These are phyloP conservation scores for Dothiorella sarmentorum DNA, from an alignment of 2,329 filamentous ascomycete species.

Conservation along the genomic window DNA sequence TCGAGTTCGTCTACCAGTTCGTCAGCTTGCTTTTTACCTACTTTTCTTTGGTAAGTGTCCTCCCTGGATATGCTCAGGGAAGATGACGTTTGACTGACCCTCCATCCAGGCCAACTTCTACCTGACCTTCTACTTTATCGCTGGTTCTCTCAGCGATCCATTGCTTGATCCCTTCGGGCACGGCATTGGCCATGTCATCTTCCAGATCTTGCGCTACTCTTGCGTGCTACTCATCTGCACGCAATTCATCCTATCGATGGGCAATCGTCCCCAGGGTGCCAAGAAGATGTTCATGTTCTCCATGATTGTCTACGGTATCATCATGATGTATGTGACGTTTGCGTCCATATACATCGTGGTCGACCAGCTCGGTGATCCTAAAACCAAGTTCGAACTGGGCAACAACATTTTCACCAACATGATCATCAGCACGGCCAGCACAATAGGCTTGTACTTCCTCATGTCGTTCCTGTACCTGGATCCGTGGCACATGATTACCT, in stretches of 20 bases:
- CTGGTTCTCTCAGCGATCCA: slow-evolving; percentile 78
- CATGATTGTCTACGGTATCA: slow-evolving; percentile 86
- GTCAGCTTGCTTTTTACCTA: slow-evolving; percentile 92
- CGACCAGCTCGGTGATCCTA: slow-evolving; percentile 63
- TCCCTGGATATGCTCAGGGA: slow-evolving; percentile 21
- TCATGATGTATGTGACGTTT: slow-evolving; percentile 96
- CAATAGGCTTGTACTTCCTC: slow-evolving; percentile 89
- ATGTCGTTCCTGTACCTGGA: slow-evolving; percentile 97
- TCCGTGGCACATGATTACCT: slow-evolving; percentile 99
- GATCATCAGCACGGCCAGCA: slow-evolving; percentile 83
- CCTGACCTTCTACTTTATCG: slow-evolving; percentile 96
- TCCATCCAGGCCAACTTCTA: slow-evolving; percentile 77
- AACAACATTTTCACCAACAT: slow-evolving; percentile 94
- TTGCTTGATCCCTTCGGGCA: slow-evolving; percentile 88
- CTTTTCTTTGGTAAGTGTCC: slow-evolving; percentile 65
- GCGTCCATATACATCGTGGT: slow-evolving; percentile 85
- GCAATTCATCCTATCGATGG: slow-evolving; percentile 94
- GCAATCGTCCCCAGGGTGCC: slow-evolving; percentile 92
- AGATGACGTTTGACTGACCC: slow-evolving; percentile 24
- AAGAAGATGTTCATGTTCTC: slow-evolving; percentile 84
- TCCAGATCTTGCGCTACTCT: slow-evolving; percentile 78
- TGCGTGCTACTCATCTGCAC: slow-evolving; percentile 85
- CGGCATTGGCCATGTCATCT: slow-evolving; percentile 78
- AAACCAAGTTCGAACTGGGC: slow-evolving; percentile 58
- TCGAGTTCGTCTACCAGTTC: slow-evolving; percentile 95